Conservation (phyloP, 2,329 filamentous ascomycete genomes). For the Diaporthe aspalathi region DNA sequence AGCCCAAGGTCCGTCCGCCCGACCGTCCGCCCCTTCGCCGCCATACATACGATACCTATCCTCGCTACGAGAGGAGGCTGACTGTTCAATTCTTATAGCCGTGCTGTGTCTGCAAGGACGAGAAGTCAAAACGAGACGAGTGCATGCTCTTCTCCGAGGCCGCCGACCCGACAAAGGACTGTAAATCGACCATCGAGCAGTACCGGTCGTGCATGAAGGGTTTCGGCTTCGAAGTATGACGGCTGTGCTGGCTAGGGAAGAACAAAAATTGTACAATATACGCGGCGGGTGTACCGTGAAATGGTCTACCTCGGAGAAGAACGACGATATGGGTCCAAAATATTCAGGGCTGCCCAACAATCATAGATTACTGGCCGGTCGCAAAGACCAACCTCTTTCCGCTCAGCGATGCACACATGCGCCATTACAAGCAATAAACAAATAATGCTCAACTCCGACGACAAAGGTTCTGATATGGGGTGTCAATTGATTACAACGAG, state of each 20-base stretch:
- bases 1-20: slow-evolving; percentile 35
- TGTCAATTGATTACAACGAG: not conserved
- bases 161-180: slow-evolving; percentile 84
- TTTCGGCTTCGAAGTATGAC: slow-evolving; percentile 82
- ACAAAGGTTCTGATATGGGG: not conserved
- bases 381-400: slow-evolving; percentile 14
- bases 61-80: not conserved
- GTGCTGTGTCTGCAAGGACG: slow-evolving; percentile 97
- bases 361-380: slow-evolving; percentile 19
- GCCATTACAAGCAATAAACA: not conserved
- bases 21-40: not conserved
- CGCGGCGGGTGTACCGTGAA: not conserved
- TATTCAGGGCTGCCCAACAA: slow-evolving; percentile 13
- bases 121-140: slow-evolving; percentile 93
- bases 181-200: slow-evolving; percentile 82
- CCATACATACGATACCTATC: not conserved
- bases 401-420: slow-evolving; percentile 11
- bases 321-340: not conserved
- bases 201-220: slow-evolving; percentile 94
- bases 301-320: not conserved
- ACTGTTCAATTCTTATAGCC: slow-evolving; percentile 67
- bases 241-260: not conserved
- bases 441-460: not conserved
- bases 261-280: slow-evolving; percentile 37
- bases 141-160: slow-evolving; percentile 98